Conservation (phyloP, 2,329 filamentous ascomycete species). For the Aspergillus versicolor region DNA sequence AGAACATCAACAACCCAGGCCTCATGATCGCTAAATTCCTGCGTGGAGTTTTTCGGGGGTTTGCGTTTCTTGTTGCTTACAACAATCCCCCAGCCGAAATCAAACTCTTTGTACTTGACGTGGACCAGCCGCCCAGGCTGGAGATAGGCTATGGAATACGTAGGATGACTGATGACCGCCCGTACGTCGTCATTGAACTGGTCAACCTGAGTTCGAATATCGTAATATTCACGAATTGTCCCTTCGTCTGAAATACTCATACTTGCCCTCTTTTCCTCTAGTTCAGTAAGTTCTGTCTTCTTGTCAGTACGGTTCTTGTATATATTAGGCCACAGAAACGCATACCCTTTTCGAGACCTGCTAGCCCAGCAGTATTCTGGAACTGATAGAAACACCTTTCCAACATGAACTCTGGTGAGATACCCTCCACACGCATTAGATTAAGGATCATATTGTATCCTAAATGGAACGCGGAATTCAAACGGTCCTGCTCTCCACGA, state of each 20-base stretch:
- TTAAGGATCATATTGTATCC: conserved; percentile 99
- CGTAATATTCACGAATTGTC: conserved; percentile 91
- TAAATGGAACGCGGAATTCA: conserved; percentile 96
- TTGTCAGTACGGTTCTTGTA: conserved; percentile 24
- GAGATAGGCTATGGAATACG: conserved; percentile 79
- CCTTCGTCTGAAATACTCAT: conserved; percentile 81
- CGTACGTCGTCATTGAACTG: conserved; percentile 86
- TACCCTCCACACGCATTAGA: conserved; percentile 94
- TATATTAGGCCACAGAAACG: not conserved
- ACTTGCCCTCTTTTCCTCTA: conserved; percentile 72
- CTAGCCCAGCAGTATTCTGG: conserved; percentile 88
- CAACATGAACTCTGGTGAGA: conserved; percentile 98
- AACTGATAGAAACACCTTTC: conserved; percentile 98
- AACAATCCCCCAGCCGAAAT: conserved; percentile 94
- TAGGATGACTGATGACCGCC: conserved; percentile 86
- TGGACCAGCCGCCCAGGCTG: conserved; percentile 84
- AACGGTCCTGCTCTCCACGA: conserved; percentile 90
- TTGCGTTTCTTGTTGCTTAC: conserved; percentile 70
- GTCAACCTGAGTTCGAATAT: conserved; percentile 79
- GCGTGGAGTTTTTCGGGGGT: conserved; percentile 62
- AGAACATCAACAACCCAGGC: conserved; percentile 81
- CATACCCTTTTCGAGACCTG: conserved; percentile 69
- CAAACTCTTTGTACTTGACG: conserved; percentile 73
- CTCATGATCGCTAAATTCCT: conserved; percentile 72
- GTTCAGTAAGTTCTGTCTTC: conserved; percentile 64